These are phyloP conservation scores for Shiraia sp. DNA, from an alignment of 2,329 filamentous ascomycete species.

Conservation along the genomic window DNA sequence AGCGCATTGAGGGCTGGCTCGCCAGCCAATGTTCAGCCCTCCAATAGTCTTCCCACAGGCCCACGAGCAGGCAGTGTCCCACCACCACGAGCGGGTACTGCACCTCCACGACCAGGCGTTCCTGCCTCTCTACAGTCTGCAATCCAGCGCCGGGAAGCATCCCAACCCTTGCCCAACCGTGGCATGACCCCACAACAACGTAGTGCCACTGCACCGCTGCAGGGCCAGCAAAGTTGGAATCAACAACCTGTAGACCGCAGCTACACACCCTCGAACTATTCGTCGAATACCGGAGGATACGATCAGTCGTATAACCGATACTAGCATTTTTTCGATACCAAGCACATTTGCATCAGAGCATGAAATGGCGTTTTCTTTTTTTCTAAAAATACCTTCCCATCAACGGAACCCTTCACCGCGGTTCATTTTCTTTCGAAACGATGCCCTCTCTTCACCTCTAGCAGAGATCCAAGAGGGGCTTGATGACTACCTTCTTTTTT, in stretches of 20 bases:
- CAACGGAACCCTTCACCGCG: too few relatives aligned
- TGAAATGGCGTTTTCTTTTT: constrained; percentile 21
- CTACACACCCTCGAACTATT: constrained; percentile 14
- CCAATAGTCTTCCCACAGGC: constrained; percentile 23
- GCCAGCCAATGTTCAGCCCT: constrained; percentile 25
- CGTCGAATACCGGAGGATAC: constrained; percentile 4
- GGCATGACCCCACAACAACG: constrained; percentile 36
- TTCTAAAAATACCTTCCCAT: too few relatives aligned
- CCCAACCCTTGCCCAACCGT: constrained; percentile 35
- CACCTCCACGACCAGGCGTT: constrained; percentile 37
- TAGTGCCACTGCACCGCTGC: constrained; percentile 40
- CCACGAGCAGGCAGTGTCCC: constrained; percentile 21
- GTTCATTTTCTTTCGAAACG: constrained; percentile 1
- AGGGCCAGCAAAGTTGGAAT: constrained; percentile 29
- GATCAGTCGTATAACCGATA: constrained; percentile 6
- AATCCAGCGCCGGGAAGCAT: constrained; percentile 42
- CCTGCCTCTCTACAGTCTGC: constrained; percentile 40
- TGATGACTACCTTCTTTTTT: constrained; percentile 9
- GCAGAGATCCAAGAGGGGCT: constrained; percentile 1
- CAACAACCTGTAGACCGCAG: constrained; percentile 21
- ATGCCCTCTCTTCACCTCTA: constrained; percentile 1
- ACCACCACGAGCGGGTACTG: constrained; percentile 30
- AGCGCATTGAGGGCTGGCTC: constrained; percentile 32
- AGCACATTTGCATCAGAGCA: constrained; percentile 10
- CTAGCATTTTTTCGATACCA: constrained; percentile 5